phyloP scores from a whole-genome alignment of 257 asterid genomes.

The Scutellaria minor region DNA sequence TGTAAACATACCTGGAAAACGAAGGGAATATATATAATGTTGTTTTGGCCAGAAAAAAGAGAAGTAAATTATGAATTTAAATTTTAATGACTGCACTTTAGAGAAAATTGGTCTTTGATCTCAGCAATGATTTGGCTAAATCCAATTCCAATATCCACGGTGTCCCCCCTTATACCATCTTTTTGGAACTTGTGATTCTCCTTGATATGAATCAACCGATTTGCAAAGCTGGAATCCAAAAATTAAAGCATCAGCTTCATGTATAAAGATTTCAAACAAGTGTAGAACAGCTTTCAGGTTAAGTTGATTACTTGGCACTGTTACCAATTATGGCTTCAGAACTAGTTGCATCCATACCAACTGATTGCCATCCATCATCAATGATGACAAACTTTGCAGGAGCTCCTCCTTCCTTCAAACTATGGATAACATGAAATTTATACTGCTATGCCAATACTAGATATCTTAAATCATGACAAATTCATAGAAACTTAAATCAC shows the following conservation, averaged over 20 bases:
- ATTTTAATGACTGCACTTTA: constrained; percentile 51
- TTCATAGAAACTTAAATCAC: constrained; percentile 11
- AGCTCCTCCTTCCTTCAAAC: constrained; percentile 69
- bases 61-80: background rate
- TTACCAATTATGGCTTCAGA: constrained; percentile 51
- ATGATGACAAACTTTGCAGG: constrained; percentile 71
- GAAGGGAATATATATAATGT: background rate
- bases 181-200: constrained; percentile 77
- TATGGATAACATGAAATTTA: constrained; percentile 20
- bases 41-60: constrained; percentile 15
- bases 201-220: constrained; percentile 59
- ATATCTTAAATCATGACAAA: background rate
- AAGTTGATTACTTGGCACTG: constrained; percentile 64
- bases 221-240: constrained; percentile 60
- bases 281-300: background rate
- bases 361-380: constrained; percentile 92
- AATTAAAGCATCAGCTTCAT: constrained; percentile 5
- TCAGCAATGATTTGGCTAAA: constrained; percentile 60
- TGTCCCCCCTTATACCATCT: constrained; percentile 41
- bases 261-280: constrained; percentile 7
- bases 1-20: constrained; percentile 63
- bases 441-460: background rate
- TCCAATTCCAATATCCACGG: constrained; percentile 52
- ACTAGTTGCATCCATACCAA: constrained; percentile 67
- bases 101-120: constrained; percentile 60